These are phyloP conservation scores for Leptographium galeiforme DNA, from an alignment of 2,329 filamentous ascomycete genomes.

Conservation along the genomic window DNA sequence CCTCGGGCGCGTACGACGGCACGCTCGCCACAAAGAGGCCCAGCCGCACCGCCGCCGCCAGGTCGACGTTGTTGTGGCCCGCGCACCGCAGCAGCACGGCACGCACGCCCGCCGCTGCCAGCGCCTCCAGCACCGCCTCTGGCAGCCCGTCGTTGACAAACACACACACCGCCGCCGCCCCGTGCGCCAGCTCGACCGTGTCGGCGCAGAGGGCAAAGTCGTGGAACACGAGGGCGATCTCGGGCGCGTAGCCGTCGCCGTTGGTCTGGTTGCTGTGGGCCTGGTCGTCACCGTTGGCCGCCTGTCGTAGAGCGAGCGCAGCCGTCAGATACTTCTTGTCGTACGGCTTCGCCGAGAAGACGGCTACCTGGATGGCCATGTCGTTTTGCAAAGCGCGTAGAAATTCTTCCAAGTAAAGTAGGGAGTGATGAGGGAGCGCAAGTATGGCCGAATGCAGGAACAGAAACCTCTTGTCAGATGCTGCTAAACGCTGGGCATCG, in stretches of 20 bases:
- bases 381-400: too few species aligned
- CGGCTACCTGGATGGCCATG: conserved; percentile 36
- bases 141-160: conserved; percentile 54
- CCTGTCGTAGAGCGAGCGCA: conserved; percentile 1
- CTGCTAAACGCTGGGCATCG: too few species aligned
- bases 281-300: conserved; percentile 19
- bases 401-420: neutral
- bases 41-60: conserved; percentile 37
- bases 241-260: conserved; percentile 14
- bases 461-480: too few species aligned
- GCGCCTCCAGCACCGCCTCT: conserved; percentile 33
- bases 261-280: too few species aligned
- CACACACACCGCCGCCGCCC: conserved; percentile 46
- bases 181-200: conserved; percentile 40
- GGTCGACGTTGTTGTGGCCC: conserved; percentile 55
- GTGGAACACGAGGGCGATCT: conserved; percentile 36
- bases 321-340: conserved; percentile 39
- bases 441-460: too few species aligned
- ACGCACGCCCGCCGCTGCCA: conserved; percentile 36
- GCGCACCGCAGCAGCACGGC: conserved; percentile 54
- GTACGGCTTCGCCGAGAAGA: conserved; percentile 53
- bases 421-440: neutral
- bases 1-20: conserved; percentile 54
- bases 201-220: conserved; percentile 41
- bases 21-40: conserved; percentile 52